Evolutionary conservation across 257 asterid species (phyloP), one percentile per base, ranked within the genome.

Genomic region (Solanum bulbocastanum): DNA sequence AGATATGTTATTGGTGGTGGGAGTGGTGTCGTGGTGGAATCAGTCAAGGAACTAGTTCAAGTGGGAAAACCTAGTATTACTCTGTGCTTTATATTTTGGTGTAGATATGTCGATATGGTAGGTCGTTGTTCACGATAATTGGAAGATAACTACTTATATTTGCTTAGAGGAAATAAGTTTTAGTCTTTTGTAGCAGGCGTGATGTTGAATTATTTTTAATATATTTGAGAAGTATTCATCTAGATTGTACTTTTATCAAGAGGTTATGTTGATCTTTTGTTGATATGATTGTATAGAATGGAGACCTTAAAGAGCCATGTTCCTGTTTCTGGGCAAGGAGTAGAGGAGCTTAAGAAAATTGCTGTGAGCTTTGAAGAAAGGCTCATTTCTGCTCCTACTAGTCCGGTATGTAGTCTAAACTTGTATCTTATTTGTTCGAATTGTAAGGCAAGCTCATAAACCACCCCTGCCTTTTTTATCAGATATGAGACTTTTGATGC

Each of bases 291-390:
- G 90, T 86, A 88, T 88, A 97, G 99, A 93, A 89, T 96, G 96
- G 98, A 97, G 44, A 93, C 94, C 60, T 91, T 97, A 94, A 95
- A 94, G 95, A 91, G 95, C 89, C 97, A 97, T 90, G 97, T 95
- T 88, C 98, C 30, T 88, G 89, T 91, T 90, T 93, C 97, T 89
- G 96, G 95, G 78, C 94, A 94, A 83, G 96, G 96, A 84, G 90
- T 93, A 62, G 94, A 91, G 88, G 98, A 95, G 91, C 97, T 97
- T n/a, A 94, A 94, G 90, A 93, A 97, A 89, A 97, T 93, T 88
- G 96, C 98, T 72, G 89, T 94, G 71, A 93, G 96, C 91, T 93
- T 94, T 92, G 98, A 96, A 93, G 98, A 96, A 88, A 95, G 94
- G 87, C 94, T 92, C 84, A 92, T 92, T 89, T 71, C 91, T 84